These are phyloP conservation scores for Phytophthora tentaculata DNA, from an alignment of 352 stramenopile genomes.

Conservation along the genomic window DNA sequence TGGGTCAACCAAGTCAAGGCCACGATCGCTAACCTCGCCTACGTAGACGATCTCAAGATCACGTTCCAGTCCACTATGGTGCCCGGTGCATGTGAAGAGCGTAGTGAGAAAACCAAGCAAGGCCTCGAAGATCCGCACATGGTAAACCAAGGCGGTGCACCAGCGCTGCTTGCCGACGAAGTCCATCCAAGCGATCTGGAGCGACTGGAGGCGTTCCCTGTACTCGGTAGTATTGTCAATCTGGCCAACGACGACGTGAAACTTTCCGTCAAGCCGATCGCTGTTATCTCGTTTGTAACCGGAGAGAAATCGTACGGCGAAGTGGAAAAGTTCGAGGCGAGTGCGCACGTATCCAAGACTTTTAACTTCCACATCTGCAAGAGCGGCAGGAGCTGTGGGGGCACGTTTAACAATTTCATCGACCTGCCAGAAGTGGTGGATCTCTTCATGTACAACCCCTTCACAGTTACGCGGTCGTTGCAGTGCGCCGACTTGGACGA, in stretches of 20 bases:
- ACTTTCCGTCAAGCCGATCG: conserved; percentile 23
- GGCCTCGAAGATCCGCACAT: conserved; percentile 23
- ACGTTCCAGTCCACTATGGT: conserved; percentile 54
- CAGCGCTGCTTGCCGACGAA: conserved; percentile 20
- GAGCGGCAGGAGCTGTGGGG: conserved; percentile 13
- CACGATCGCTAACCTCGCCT: conserved; percentile 8
- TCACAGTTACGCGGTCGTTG: conserved; percentile 44
- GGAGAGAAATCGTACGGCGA: conserved; percentile 43
- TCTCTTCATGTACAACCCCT: conserved; percentile 74
- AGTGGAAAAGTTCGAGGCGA: conserved; percentile 40
- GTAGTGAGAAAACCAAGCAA: conserved; percentile 33
- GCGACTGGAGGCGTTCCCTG: conserved; percentile 44
- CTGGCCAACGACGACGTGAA: conserved; percentile 12
- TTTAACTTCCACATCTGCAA: conserved; percentile 54
- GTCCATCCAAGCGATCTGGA: conserved; percentile 34
- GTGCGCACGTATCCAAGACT: conserved; percentile 31
- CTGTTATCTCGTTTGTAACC: conserved; percentile 53
- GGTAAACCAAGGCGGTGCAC: conserved; percentile 13
- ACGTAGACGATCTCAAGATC: conserved; percentile 3
- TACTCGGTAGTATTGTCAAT: conserved; percentile 40
- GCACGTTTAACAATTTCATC: conserved; percentile 43
- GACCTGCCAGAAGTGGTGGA: conserved; percentile 42
- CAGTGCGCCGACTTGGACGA: conserved; percentile 42
- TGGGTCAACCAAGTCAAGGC: conserved; percentile 51
- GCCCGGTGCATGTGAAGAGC: conserved; percentile 44